phyloP scores from a whole-genome alignment of 106 monocot species.

The Allium sativum region DNA sequence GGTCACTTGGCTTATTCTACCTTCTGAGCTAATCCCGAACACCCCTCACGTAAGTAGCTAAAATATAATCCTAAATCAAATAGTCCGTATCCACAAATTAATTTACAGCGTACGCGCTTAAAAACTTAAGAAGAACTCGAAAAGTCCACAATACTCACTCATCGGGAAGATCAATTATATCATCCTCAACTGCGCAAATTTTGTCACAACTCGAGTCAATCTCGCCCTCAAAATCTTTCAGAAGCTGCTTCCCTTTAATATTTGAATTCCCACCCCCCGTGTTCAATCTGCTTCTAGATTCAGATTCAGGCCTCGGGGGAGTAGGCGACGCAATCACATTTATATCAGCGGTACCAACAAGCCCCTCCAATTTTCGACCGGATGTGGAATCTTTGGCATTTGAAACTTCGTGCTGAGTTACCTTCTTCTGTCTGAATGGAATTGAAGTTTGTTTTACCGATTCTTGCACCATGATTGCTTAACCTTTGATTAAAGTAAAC shows the following conservation, averaged over 20 bases:
- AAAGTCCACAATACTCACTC: slow-evolving; percentile 21
- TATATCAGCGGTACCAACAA: background rate
- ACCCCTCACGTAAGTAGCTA: too few relatives aligned
- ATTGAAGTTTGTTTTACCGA: slow-evolving; percentile 15
- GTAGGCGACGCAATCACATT: slow-evolving; percentile 35
- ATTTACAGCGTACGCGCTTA: background rate
- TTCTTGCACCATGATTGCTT: slow-evolving; percentile 17
- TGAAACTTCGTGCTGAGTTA: slow-evolving; percentile 3
- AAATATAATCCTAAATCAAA: too few relatives aligned
- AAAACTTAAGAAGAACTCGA: background rate
- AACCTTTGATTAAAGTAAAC: background rate
- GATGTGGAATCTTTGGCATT: slow-evolving; percentile 4
- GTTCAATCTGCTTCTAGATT: background rate
- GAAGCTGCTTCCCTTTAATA: slow-evolving; percentile 24
- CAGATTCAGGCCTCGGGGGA: slow-evolving; percentile 42
- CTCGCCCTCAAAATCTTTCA: slow-evolving; percentile 15
- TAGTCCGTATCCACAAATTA: too few relatives aligned
- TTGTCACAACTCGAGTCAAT: slow-evolving; percentile 4
- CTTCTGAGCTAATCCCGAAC: too few relatives aligned
- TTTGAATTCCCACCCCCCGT: background rate
- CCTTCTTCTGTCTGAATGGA: slow-evolving; percentile 20
- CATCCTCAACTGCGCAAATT: background rate
- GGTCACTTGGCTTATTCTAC: too few relatives aligned
- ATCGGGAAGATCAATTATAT: slow-evolving; percentile 38
- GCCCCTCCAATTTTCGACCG: background rate